phyloP scores from a whole-genome alignment of 2,329 filamentous ascomycete species.

The Cladophialophora carrionii region DNA sequence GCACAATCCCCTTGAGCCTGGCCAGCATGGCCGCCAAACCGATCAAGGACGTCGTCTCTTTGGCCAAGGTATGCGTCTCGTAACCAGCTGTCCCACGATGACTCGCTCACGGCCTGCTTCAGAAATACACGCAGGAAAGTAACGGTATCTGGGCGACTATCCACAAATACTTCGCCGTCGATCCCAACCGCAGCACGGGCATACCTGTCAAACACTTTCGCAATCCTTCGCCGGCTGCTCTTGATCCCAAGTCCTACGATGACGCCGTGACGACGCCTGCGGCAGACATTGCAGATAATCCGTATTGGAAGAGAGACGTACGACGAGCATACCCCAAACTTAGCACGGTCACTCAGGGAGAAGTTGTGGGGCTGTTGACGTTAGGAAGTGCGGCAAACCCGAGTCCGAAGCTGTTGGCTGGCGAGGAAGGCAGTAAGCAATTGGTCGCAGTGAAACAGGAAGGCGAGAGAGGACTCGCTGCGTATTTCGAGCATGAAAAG shows the following conservation, averaged over 20 bases:
- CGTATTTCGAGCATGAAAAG: constrained; percentile 70
- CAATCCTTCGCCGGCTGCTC: constrained; percentile 75
- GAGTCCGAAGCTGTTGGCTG: constrained; percentile 74
- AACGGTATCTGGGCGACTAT: constrained; percentile 84
- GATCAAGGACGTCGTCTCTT: constrained; percentile 31
- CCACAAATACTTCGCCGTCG: constrained; percentile 76
- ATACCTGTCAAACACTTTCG: constrained; percentile 93
- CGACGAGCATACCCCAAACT: constrained; percentile 80
- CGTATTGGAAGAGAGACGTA: constrained; percentile 93
- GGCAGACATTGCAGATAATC: constrained; percentile 84
- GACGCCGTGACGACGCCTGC: constrained; percentile 84
- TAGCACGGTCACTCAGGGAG: constrained; percentile 78
- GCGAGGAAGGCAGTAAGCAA: constrained; percentile 71
- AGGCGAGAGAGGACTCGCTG: constrained; percentile 72
- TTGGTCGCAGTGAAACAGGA: constrained; percentile 76
- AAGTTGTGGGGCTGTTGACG: constrained; percentile 81
- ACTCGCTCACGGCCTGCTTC: constrained; percentile 17
- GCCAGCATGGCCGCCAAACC: constrained; percentile 34
- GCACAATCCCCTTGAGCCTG: constrained; percentile 7
- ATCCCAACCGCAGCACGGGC: constrained; percentile 86
- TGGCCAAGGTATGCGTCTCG: constrained; percentile 26
- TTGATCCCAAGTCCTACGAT: constrained; percentile 72
- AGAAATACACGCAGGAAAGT: constrained; percentile 98
- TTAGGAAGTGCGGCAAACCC: constrained; percentile 81
- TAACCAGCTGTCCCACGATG: not conserved